These are phyloP conservation scores for Sonneratia alba DNA, from an alignment of 345 rosid species.

Conservation along the genomic window DNA sequence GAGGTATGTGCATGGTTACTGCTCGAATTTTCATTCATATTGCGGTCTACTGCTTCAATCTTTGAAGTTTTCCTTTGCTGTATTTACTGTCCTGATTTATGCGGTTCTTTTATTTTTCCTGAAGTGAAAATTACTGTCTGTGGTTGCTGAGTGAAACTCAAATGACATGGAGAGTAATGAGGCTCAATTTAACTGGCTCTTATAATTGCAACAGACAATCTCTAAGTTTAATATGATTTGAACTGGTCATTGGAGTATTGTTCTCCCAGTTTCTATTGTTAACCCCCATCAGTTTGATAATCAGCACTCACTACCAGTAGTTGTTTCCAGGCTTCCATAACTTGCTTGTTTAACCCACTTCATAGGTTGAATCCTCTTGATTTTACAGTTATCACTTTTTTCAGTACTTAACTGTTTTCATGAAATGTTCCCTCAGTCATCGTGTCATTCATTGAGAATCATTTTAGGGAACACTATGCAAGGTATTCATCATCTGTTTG, in stretches of 20 bases:
- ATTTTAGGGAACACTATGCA: neutral
- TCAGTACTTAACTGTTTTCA: neutral
- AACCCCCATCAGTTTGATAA: neutral
- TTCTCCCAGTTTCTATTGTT: neutral
- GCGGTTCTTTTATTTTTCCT: neutral
- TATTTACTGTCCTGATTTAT: neutral
- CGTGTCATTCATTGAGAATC: neutral
- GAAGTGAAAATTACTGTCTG: neutral
- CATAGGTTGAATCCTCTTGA: neutral
- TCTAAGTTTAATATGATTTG: neutral
- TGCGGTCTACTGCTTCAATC: neutral
- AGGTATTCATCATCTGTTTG: neutral
- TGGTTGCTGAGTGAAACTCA: neutral
- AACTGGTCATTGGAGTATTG: neutral
- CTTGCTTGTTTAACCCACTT: neutral
- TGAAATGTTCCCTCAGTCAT: neutral
- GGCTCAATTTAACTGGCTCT: neutral
- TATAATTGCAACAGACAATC: neutral
- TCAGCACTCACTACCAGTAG: neutral
- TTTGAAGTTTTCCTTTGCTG: neutral
- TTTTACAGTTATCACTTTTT: neutral
- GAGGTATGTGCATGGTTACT: conserved; percentile 36
- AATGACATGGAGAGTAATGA: neutral
- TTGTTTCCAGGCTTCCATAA: neutral
- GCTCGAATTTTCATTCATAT: neutral